Conservation (phyloP, 179 eudicot genomes). For the Silene vulgaris region DNA sequence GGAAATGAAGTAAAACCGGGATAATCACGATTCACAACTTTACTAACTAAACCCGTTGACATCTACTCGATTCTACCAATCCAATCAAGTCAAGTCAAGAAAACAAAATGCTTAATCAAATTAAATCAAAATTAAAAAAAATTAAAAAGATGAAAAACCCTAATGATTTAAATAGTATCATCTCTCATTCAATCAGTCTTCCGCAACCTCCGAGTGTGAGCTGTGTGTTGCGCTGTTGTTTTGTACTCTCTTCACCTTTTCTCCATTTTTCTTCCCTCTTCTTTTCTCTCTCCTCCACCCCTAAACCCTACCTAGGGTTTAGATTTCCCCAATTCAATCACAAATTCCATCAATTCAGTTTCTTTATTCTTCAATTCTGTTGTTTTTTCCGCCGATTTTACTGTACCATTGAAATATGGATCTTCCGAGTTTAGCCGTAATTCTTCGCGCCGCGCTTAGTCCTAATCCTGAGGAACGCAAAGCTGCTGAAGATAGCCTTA, state of each 20-base stretch:
- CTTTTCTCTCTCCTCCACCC: slow-evolving; percentile 16
- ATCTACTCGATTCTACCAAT: too few species aligned
- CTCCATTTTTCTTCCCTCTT: neutral
- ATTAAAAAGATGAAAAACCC: slow-evolving; percentile 29
- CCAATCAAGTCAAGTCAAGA: too few species aligned
- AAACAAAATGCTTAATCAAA: neutral
- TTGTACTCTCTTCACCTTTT: slow-evolving; percentile 5
- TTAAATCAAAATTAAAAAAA: neutral
- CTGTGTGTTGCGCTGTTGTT: slow-evolving; percentile 3
- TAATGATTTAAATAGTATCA: slow-evolving; percentile 31
- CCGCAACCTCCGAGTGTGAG: slow-evolving; percentile 32
- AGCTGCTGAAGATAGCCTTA: slow-evolving; percentile 89
- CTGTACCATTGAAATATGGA: slow-evolving; percentile 56
- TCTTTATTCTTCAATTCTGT: neutral
- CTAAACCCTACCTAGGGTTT: slow-evolving; percentile 40
- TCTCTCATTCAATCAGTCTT: slow-evolving; percentile 9
- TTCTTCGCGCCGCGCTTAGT: slow-evolving; percentile 91
- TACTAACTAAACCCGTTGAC: too few species aligned
- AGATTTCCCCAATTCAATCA: slow-evolving; percentile 11
- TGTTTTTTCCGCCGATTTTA: neutral
- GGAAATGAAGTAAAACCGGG: too few species aligned
- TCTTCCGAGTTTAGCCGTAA: slow-evolving; percentile 64
- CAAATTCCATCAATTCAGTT: neutral
- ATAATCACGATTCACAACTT: too few species aligned
- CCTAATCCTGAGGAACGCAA: slow-evolving; percentile 89